Conservation (phyloP, 2,329 filamentous ascomycete genomes). For the Paecilomyces formosus region DNA sequence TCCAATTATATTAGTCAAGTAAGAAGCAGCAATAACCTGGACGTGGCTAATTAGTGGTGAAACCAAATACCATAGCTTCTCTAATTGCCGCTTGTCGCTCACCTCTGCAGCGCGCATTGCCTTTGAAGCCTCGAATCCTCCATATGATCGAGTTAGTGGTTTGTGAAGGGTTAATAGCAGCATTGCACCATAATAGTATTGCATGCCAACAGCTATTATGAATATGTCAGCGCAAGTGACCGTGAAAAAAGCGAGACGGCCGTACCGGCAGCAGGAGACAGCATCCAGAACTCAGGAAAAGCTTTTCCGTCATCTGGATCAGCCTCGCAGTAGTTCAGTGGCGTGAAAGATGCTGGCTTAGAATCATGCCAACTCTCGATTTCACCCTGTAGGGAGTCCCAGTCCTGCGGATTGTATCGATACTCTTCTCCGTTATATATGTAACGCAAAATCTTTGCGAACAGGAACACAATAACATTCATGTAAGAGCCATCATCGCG, state of each 20-base stretch:
- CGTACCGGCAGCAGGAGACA: slow-evolving; percentile 26
- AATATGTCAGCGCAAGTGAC: background rate
- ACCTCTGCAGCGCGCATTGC: slow-evolving; percentile 21
- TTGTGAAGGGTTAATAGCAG: slow-evolving; percentile 23
- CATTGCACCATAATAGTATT: slow-evolving; percentile 29
- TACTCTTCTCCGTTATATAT: slow-evolving; percentile 14
- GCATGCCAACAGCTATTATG: slow-evolving; percentile 25
- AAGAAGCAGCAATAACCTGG: background rate
- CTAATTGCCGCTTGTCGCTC: background rate
- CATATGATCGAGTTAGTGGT: slow-evolving; percentile 11
- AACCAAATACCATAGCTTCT: background rate
- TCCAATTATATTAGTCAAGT: background rate
- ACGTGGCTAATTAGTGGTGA: background rate
- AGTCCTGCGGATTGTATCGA: slow-evolving; percentile 14
- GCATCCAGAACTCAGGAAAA: slow-evolving; percentile 30
- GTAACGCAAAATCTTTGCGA: slow-evolving; percentile 29
- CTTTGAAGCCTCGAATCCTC: slow-evolving; percentile 20
- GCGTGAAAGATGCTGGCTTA: slow-evolving; percentile 24
- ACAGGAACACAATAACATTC: slow-evolving; percentile 32
- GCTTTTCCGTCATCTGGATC: slow-evolving; percentile 15
- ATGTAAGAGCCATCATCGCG: slow-evolving; percentile 31
- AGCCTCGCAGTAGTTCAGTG: slow-evolving; percentile 22
- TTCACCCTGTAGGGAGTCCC: slow-evolving; percentile 15
- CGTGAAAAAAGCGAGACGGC: background rate
- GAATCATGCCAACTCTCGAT: slow-evolving; percentile 23